Evolutionary conservation across 495 filamentous ascomycete genomes (phyloP).

Genomic region (Penicillium alfredii): DNA sequence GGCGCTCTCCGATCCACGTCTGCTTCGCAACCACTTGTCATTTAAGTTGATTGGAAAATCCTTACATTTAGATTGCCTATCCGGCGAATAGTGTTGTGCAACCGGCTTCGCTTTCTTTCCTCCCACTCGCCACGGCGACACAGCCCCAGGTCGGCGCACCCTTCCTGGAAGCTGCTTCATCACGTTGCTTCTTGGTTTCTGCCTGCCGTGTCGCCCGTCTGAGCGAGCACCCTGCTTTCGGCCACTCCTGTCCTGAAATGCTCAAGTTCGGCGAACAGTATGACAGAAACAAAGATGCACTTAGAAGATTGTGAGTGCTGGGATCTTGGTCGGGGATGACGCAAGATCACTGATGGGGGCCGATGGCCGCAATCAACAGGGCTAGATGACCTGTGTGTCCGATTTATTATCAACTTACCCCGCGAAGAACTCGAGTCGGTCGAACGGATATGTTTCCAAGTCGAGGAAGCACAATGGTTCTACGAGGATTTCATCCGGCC

Average conservation of each 20-base stretch:
- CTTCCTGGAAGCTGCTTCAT: conserved; percentile 28
- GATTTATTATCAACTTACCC: conserved; percentile 93
- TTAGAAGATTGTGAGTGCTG: conserved; percentile 76
- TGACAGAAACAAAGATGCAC: conserved; percentile 75
- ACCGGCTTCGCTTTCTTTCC: conserved; percentile 1
- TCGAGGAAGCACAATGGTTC: conserved; percentile 99
- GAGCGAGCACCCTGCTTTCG: conserved; percentile 20
- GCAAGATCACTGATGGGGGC: conserved; percentile 7
- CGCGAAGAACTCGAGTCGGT: conserved; percentile 82
- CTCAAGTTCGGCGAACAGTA: conserved; percentile 43
- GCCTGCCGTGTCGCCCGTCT: conserved; percentile 16
- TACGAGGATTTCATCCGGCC: conserved; percentile 99
- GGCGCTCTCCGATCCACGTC: conserved; percentile 8
- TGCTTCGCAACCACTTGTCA: too few relatives aligned
- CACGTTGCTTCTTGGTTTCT: conserved; percentile 16
- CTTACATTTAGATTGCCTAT: too few relatives aligned
- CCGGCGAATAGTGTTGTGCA: too few relatives aligned
- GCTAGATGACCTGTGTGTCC: conserved; percentile 93
- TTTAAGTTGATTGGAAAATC: too few relatives aligned
- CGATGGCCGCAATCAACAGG: conserved; percentile 41
- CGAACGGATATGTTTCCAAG: conserved; percentile 93
- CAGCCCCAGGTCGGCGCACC: conserved; percentile 27
- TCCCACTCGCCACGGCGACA: conserved; percentile 6
- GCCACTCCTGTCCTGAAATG: conserved; percentile 40
- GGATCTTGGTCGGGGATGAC: conserved; percentile 1